Conservation (phyloP, 192 early-diverging fungal species). For the Umbelopsis sp. region DNA sequence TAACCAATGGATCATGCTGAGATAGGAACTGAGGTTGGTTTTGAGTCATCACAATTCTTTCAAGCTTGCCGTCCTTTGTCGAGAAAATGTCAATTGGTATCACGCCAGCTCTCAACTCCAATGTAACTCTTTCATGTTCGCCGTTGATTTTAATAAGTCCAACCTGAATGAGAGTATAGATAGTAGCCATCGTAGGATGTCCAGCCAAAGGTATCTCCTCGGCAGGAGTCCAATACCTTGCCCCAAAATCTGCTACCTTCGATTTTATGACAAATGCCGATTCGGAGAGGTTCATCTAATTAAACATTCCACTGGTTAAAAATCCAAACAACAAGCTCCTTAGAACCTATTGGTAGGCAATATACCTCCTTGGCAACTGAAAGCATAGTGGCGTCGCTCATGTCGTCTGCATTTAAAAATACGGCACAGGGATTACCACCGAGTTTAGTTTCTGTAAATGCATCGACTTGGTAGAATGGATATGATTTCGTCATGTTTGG, state of each 20-base stretch:
- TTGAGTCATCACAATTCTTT: constrained; percentile 21
- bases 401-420: constrained; percentile 22
- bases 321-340: too few species aligned
- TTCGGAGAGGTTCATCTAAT: constrained; percentile 21
- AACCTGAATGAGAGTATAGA: constrained; percentile 14
- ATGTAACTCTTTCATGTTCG: neutral
- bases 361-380: constrained; percentile 16
- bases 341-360: too few species aligned
- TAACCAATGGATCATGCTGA: neutral
- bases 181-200: constrained; percentile 21
- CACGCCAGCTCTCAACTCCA: constrained; percentile 11
- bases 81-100: constrained; percentile 15
- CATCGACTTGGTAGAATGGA: constrained; percentile 26
- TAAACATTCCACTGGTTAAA: neutral
- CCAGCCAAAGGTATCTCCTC: constrained; percentile 19
- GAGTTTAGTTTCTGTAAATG: constrained; percentile 14
- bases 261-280: constrained; percentile 17
- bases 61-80: neutral
- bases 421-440: constrained; percentile 22
- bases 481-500: constrained; percentile 2
- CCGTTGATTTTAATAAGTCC: neutral
- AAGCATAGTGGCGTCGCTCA: constrained; percentile 17
- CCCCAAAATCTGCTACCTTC: constrained; percentile 6
- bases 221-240: constrained; percentile 18
- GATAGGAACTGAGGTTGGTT: constrained; percentile 1